Percentiles rank a stretch among this genome's conserved stretches.
These are phyloP conservation scores for Trametes sp. DNA, from an alignment of 1,284 basidiomycete genomes.

Conservation along the genomic window DNA sequence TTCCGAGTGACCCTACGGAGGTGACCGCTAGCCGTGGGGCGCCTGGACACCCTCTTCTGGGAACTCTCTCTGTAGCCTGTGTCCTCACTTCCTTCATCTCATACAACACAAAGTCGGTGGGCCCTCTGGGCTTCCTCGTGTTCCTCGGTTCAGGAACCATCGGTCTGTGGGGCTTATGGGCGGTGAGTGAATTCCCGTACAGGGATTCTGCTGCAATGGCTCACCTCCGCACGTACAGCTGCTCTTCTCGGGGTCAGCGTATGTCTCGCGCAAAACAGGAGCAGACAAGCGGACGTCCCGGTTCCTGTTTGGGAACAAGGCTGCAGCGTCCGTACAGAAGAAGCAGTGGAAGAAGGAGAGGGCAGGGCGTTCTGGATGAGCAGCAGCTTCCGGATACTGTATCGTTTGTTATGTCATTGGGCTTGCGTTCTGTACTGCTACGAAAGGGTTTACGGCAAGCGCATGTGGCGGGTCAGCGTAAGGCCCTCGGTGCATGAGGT, in stretches of 20 bases:
- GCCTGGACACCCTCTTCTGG: constrained; percentile 66
- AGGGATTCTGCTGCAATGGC: too few relatives aligned
- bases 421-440: background rate
- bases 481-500: background rate
- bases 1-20: constrained; percentile 18
- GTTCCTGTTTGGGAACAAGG: constrained; percentile 80
- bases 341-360: constrained; percentile 63
- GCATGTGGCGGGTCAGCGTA: background rate
- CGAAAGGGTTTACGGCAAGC: background rate
- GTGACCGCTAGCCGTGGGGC: constrained; percentile 7
- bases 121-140: constrained; percentile 61
- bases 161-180: constrained; percentile 75
- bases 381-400: background rate
- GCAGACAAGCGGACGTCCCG: constrained; percentile 82
- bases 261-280: constrained; percentile 73
- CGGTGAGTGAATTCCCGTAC: constrained; percentile 56
- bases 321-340: constrained; percentile 74
- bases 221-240: too few relatives aligned
- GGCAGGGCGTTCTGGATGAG: constrained; percentile 1
- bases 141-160: constrained; percentile 58
- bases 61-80: constrained; percentile 60
- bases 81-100: constrained; percentile 66
- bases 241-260: constrained; percentile 64
- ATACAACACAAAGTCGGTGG: constrained; percentile 67
- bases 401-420: background rate